A percentile compares a stretch with the other conserved stretches of the same genome.
phyloP scores from a whole-genome alignment of 805 yeast genomes.

The Lachancea sp. region DNA sequence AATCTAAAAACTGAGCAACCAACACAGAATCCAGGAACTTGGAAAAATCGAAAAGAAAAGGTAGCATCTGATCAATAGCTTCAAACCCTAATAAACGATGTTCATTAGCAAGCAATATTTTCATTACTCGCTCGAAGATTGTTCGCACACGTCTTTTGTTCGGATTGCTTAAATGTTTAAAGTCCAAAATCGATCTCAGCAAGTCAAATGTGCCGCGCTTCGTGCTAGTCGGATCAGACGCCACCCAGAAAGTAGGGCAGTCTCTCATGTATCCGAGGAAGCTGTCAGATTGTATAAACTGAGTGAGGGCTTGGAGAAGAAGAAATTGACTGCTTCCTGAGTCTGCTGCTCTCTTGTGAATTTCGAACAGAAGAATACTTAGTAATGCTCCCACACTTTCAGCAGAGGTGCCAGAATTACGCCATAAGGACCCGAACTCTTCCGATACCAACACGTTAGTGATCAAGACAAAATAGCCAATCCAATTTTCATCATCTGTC shows the following conservation, averaged over 20 bases:
- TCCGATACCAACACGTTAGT: neutral
- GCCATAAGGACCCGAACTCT: neutral
- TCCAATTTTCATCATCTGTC: neutral
- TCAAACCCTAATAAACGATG: neutral
- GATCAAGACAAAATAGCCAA: neutral
- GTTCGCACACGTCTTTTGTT: neutral
- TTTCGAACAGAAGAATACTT: neutral
- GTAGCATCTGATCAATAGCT: neutral
- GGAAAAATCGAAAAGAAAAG: neutral
- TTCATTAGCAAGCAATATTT: neutral
- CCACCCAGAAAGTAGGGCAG: neutral
- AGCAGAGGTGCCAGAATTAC: neutral
- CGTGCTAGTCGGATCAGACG: neutral
- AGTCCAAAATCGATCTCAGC: neutral
- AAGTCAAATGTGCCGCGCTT: neutral
- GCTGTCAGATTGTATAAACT: neutral
- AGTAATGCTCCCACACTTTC: neutral
- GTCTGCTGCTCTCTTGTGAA: neutral
- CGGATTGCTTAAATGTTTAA: neutral
- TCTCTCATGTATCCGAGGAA: neutral
- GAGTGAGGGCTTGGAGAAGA: neutral
- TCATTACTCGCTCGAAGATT: neutral
- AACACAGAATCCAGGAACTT: neutral
- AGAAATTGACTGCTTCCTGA: neutral
- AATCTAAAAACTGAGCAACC: neutral